A percentile compares a stretch with the other conserved stretches of the same genome.
Conservation (phyloP, 2,329 filamentous ascomycete genomes). For the Passalora sequoiae region DNA sequence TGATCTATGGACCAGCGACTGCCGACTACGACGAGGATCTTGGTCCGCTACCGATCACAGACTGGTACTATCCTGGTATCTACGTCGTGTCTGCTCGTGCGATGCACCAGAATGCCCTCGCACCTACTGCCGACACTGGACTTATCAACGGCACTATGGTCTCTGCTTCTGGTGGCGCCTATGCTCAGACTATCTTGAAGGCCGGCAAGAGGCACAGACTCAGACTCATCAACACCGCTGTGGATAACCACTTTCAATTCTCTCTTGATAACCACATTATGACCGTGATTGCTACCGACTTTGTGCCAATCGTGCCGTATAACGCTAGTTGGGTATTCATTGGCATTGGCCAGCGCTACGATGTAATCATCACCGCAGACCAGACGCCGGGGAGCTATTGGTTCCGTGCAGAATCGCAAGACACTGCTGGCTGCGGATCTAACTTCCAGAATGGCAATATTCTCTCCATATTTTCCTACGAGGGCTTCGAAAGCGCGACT, state of each 20-base stretch:
- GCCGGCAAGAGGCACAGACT: slow-evolving; percentile 41
- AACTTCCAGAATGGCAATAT: slow-evolving; percentile 32
- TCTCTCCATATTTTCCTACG: slow-evolving; percentile 38
- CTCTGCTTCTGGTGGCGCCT: slow-evolving; percentile 30
- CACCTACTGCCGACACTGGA: slow-evolving; percentile 48
- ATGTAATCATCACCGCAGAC: slow-evolving; percentile 38
- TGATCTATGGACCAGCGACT: slow-evolving; percentile 57
- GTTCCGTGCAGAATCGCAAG: slow-evolving; percentile 33
- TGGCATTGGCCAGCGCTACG: slow-evolving; percentile 40
- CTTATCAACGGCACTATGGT: slow-evolving; percentile 40
- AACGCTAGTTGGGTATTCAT: slow-evolving; percentile 30
- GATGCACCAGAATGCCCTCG: slow-evolving; percentile 29
- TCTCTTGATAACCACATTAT: slow-evolving; percentile 34
- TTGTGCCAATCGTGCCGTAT: slow-evolving; percentile 34
- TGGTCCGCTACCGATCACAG: slow-evolving; percentile 54
- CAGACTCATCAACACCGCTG: slow-evolving; percentile 43
- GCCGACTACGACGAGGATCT: slow-evolving; percentile 60
- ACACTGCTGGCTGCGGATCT: slow-evolving; percentile 30
- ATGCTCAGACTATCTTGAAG: slow-evolving; percentile 31
- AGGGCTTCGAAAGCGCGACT: slow-evolving; percentile 28
- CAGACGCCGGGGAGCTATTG: slow-evolving; percentile 33
- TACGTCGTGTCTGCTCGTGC: slow-evolving; percentile 28
- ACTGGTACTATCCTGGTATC: slow-evolving; percentile 48
- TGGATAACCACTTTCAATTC: slow-evolving; percentile 42
- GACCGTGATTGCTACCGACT: slow-evolving; percentile 36